Conservation (phyloP, 768 basidiomycete genomes). For the Serendipita sp. region DNA sequence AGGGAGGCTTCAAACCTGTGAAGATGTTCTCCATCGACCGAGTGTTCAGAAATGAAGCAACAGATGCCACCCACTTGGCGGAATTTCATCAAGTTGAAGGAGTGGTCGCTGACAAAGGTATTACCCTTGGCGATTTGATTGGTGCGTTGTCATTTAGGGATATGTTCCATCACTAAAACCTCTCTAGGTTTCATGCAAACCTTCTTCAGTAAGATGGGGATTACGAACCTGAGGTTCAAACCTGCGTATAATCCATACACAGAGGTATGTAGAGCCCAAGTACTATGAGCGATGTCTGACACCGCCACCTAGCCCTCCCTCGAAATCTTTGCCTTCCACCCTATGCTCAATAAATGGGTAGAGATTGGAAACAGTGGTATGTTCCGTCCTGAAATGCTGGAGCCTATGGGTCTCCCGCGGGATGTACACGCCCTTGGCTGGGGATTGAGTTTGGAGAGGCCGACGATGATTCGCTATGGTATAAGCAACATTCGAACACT, state of each 20-base stretch:
- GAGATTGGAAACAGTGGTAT: slow-evolving; percentile 98
- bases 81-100: slow-evolving; percentile 99
- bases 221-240: slow-evolving; percentile 88
- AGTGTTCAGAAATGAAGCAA: slow-evolving; percentile 96
- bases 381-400: slow-evolving; percentile 99
- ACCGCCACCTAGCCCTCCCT: slow-evolving; percentile 54
- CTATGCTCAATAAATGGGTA: slow-evolving; percentile 83
- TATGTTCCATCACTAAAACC: not conserved
- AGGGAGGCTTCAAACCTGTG: slow-evolving; percentile 75
- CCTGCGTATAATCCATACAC: slow-evolving; percentile 98
- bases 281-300: not conserved
- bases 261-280: slow-evolving; percentile 35
- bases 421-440: slow-evolving; percentile 95
- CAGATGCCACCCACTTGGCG: slow-evolving; percentile 95
- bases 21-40: slow-evolving; percentile 96
- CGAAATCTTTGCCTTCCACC: slow-evolving; percentile 98
- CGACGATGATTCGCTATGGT: slow-evolving; percentile 99
- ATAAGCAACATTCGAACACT: slow-evolving; percentile 94
- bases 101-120: slow-evolving; percentile 82
- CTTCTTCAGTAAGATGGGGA: slow-evolving; percentile 97
- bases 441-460: slow-evolving; percentile 86
- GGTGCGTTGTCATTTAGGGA: slow-evolving; percentile 32
- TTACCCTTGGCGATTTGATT: slow-evolving; percentile 90
- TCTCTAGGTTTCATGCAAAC: slow-evolving; percentile 85
- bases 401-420: slow-evolving; percentile 95